Evolutionary conservation across 2,329 filamentous ascomycete genomes (phyloP).

Genomic region (Chaetomium globosum): DNA sequence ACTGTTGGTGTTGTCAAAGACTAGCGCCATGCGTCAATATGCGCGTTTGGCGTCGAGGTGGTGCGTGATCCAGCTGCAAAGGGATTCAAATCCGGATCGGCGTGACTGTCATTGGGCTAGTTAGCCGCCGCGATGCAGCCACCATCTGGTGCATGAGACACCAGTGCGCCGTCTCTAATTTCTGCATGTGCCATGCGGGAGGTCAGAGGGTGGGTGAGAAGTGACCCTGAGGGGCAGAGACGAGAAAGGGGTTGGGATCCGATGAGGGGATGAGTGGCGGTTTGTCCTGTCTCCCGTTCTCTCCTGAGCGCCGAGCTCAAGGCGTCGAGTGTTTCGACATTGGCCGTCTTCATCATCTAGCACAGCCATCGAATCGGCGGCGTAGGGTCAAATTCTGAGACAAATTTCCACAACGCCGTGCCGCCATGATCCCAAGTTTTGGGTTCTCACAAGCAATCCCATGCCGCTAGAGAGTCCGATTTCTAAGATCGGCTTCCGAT

Average conservation of each 20-base stretch:
- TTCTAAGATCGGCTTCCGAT: constrained; percentile 29
- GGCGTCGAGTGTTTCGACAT: constrained; percentile 5
- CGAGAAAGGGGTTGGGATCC: not conserved
- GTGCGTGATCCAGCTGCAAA: constrained; percentile 18
- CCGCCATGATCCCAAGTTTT: constrained; percentile 26
- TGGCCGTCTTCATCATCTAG: not conserved
- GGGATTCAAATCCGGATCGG: not conserved
- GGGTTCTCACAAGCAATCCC: constrained; percentile 29
- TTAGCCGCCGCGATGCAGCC: constrained; percentile 32
- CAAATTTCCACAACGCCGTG: constrained; percentile 12
- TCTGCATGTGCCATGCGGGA: constrained; percentile 21
- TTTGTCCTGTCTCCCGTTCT: not conserved
- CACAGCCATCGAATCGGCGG: constrained; percentile 23
- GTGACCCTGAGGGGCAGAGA: not conserved
- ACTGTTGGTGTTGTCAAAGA: not conserved
- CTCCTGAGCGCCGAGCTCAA: not conserved
- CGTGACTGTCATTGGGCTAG: constrained; percentile 20
- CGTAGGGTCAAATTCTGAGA: constrained; percentile 15
- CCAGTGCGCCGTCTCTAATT: constrained; percentile 15
- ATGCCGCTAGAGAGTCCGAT: constrained; percentile 24
- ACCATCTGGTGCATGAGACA: constrained; percentile 23
- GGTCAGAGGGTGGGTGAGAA: not conserved
- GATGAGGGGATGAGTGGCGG: not conserved
- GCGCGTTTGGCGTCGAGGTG: constrained; percentile 15
- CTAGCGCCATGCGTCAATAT: constrained; percentile 25